phyloP scores from a whole-genome alignment of 2,329 filamentous ascomycete species.

The Cercospora sojina region DNA sequence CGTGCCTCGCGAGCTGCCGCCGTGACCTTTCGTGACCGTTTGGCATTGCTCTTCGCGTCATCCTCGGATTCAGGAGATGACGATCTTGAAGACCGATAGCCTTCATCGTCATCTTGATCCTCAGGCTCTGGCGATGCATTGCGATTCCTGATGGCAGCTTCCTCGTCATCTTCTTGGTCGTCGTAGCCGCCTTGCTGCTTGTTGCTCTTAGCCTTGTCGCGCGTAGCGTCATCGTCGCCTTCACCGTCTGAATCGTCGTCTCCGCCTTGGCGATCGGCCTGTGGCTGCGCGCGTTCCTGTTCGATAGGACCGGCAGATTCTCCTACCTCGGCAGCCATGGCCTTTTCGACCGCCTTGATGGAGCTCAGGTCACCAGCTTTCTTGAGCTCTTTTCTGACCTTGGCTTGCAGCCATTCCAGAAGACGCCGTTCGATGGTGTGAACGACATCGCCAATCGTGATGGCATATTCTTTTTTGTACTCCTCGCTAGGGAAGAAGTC shows the following conservation, averaged over 20 bases:
- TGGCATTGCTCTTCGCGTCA: constrained; percentile 20
- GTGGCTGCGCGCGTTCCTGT: constrained; percentile 46
- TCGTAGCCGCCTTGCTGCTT: constrained; percentile 82
- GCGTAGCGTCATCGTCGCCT: constrained; percentile 58
- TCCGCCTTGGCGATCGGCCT: constrained; percentile 51
- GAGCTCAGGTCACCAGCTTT: constrained; percentile 66
- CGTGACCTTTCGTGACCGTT: constrained; percentile 40
- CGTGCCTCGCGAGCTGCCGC: constrained; percentile 60
- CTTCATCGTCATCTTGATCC: constrained; percentile 56
- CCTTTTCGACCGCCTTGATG: constrained; percentile 57
- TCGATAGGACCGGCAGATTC: constrained; percentile 58
- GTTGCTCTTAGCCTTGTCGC: constrained; percentile 72
- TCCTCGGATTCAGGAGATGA: constrained; percentile 38
- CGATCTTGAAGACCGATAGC: constrained; percentile 48
- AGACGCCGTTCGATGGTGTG: constrained; percentile 78
- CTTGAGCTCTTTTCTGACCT: constrained; percentile 73
- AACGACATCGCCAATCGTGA: constrained; percentile 73
- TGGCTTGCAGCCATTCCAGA: constrained; percentile 66
- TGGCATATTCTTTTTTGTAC: constrained; percentile 82
- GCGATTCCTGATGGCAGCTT: constrained; percentile 66
- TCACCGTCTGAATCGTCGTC: constrained; percentile 72
- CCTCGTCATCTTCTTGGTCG: constrained; percentile 88
- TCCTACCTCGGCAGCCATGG: constrained; percentile 71
- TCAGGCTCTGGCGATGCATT: constrained; percentile 36
- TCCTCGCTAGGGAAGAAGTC: constrained; percentile 82